Evolutionary conservation across 441 rosid species (phyloP), one percentile per base, ranked within the genome.

Genomic region (Erodium moschatum): DNA sequence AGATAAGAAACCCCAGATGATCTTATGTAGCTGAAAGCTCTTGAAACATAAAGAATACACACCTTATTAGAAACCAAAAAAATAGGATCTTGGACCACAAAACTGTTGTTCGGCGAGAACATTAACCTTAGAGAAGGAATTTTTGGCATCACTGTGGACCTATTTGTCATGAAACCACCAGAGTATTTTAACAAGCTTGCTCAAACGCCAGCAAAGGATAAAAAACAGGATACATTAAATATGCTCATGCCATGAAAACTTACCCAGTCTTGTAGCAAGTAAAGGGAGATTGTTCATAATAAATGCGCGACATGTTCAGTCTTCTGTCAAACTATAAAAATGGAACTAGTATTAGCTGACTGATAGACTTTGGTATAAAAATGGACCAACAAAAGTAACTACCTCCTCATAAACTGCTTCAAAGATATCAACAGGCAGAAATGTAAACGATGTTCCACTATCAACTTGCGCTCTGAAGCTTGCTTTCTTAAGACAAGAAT

Each of bases 371-470:
- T 50, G 6, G 62, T 5, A 40, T n/a, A 1, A 42, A 11, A 75
- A 38, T 42, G 68, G 15, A 62, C 21, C 3, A n/a, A 44, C 24
- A 38, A 73, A 33, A 60, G 48, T 66, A 56, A 60, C 24, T 75
- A 87, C 91, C 97, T 91, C 97, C 33, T 75, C 13, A 24, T 85
- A 77, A 76, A 89, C 71, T 68, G 70, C 80, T 64, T 81, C 75
- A 73, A 77, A 91, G 56, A 85, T 76, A 10, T 73, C 84, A 60
- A 74, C 46, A 0, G 97, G 93, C 76, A 91, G 85, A 74, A 71
- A 82, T 24, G 96, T 86, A 78, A 91, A 91, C 0, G 97, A 91
- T 35, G 94, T 73, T 67, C 97, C 97, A 72, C 89, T 89, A 76
- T 91, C 97, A 29, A 91, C 81, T 67, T 81, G 40, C 35, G 90